Evolutionary conservation across 768 basidiomycete genomes (phyloP), one percentile per base, ranked within the genome.

Genomic region (Solioccasus polychromus): DNA sequence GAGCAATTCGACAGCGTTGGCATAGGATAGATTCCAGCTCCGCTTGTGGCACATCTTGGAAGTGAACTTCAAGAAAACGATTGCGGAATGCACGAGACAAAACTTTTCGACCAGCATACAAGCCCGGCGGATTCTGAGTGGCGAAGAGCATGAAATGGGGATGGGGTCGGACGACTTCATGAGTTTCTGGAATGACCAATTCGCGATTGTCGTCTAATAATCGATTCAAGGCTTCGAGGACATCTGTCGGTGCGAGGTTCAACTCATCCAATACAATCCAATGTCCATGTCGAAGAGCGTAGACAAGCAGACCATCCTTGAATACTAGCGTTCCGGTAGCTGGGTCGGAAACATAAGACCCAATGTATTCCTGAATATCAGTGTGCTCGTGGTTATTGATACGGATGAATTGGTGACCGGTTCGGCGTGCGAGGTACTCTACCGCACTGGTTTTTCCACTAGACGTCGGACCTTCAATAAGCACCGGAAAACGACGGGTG

Each of bases 361-460:
- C 96, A 36, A 98, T 76, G 60, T 99, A 99, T 62, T 99, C 96
- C 60, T 99, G 96, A 39, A 99, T 96, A 61, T 99, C 96, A 5
- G 96, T 99, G 60, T 98, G 96, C 52, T 99, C 96, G 69, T 99
- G 96, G 59, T 99, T 99, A 71, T 99, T 99, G 75, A 99, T 97
- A 31, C 96, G 89, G 24, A 99, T 83, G 66, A 97, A 98, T 28
- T 79, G 82, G 71, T 99, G 96, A 0, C 96, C 95, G 0, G 93
- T 96, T 44, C 88, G 77, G 50, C 80, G 81, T 5, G 96, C 95
- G 23, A 99, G 79, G 64, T 94, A 98, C 68, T 97, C 94, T 35
- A 99, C 83, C 1, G 95, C 90, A 55, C 91, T 93, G 3, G 96
- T 99, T 73, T 99, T 99, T 30, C 96, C 96, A 45, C 86, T 88